phyloP scores from a whole-genome alignment of 768 basidiomycete genomes.

The Kwoniella dejecticola region DNA sequence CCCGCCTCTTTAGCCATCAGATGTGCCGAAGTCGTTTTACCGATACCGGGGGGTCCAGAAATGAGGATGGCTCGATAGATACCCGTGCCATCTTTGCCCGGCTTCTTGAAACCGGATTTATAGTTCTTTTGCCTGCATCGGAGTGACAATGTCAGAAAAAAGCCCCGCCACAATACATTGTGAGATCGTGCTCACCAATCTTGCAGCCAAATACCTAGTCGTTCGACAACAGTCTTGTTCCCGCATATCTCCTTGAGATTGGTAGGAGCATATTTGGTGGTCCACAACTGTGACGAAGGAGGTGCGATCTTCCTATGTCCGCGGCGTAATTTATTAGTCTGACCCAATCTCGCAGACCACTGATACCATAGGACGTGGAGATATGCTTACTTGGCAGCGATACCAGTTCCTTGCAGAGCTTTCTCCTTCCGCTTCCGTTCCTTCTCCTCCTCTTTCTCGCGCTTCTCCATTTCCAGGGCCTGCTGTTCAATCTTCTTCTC shows the following conservation, averaged over 20 bases:
- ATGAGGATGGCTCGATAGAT: conserved; percentile 83
- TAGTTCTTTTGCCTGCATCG: conserved; percentile 68
- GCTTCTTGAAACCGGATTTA: conserved; percentile 84
- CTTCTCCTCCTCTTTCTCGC: conserved; percentile 64
- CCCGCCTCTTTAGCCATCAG: conserved; percentile 86
- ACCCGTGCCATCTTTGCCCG: conserved; percentile 87
- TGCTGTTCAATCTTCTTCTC: conserved; percentile 68
- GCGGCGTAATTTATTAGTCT: too few species aligned
- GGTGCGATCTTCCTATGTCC: conserved; percentile 55
- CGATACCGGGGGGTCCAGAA: conserved; percentile 93
- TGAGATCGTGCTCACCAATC: conserved; percentile 67
- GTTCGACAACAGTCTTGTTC: conserved; percentile 89
- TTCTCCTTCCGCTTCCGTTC: conserved; percentile 44
- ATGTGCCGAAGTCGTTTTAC: conserved; percentile 96
- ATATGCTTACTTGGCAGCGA: conserved; percentile 50
- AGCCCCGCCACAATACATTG: not conserved
- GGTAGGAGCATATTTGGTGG: conserved; percentile 88
- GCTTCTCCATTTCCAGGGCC: conserved; percentile 58
- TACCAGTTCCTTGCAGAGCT: conserved; percentile 43
- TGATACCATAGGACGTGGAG: not conserved
- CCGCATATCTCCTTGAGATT: conserved; percentile 88
- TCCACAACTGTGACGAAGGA: conserved; percentile 74
- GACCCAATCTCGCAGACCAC: not conserved
- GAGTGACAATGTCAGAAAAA: not conserved
- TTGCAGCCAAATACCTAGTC: conserved; percentile 79